Base-by-base conservation (phyloP, 2,329 filamentous ascomycete genomes). In the Lachnellula suecica region DNA sequence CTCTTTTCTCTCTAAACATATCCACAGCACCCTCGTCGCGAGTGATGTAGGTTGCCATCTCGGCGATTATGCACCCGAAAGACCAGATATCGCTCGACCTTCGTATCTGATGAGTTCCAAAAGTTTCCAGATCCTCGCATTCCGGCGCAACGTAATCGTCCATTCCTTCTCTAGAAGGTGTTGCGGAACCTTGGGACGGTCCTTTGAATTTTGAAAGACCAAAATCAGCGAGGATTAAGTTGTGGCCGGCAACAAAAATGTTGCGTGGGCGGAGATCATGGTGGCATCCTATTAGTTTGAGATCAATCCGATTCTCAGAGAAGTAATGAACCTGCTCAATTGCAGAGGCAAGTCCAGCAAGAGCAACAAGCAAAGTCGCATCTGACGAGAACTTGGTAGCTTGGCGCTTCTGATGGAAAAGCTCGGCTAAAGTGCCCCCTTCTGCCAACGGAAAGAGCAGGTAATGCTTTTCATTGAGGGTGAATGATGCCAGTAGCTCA, bases 181-280 rank as follows among this genome's bases (percentile, higher is more conserved):
- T 59, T n/a, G 48, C 40, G 11, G 61, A 61, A 11, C 24, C 41
- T 20, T 51, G 42, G 25, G 49, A 48, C 13, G 17, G 29, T 34
- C 27, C 4, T 42, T 61, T 61, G n/a, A 68, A 37, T 15, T 47
- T 52, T 2, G 53, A 54, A 7, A 68, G 49, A 2, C 64, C 65
- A 51, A 68, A 68, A 42, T 68, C 66, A 4, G 63, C 58, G 2
- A 68, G 57, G 24, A 66, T 45, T 29, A 69, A 66, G 1, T 37
- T 61, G 1, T 51, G 43, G 1, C 41, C 38, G 27, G 37, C 47
- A 8, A 68, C 54, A 11, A 69, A 57, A 19, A 69, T 61, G 47
- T 69, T 68, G 3, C 38, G 23, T 8, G 67, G 66, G 19, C 59
- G 55, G 1, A 69, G 46, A 25, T 69, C 67, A 35, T 66, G 63